Percentiles rank a stretch among this genome's conserved stretches.
These are phyloP conservation scores for Vitis hybrid DNA, from an alignment of 177 flowering plant genomes.

Conservation along the genomic window DNA sequence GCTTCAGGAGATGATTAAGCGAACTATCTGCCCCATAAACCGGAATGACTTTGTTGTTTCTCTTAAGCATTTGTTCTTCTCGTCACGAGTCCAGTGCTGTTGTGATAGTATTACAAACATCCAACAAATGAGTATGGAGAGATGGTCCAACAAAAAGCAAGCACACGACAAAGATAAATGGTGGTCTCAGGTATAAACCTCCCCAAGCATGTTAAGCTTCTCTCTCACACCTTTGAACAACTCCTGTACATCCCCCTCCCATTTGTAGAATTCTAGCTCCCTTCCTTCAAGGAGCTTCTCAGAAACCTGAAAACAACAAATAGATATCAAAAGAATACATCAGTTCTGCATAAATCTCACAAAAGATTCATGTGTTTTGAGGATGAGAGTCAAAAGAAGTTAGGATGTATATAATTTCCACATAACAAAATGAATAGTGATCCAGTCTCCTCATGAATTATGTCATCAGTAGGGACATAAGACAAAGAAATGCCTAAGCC, in stretches of 20 bases:
- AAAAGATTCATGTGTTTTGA: not conserved
- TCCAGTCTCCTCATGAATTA: too few species aligned
- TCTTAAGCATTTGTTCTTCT: conserved; percentile 77
- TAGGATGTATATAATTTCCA: too few species aligned
- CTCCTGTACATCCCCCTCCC: conserved; percentile 72
- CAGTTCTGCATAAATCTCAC: not conserved
- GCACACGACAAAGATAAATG: not conserved
- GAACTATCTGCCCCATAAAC: conserved; percentile 72
- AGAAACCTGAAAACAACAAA: conserved; percentile 49
- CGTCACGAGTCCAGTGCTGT: conserved; percentile 86
- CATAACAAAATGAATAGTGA: too few species aligned
- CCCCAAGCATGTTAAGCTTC: conserved; percentile 80
- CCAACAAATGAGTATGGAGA: not conserved
- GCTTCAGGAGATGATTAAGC: conserved; percentile 60
- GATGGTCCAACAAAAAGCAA: not conserved
- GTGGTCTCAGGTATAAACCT: conserved; percentile 39
- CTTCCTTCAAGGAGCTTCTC: conserved; percentile 61
- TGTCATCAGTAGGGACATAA: too few species aligned
- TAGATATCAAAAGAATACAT: not conserved
- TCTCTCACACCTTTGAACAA: conserved; percentile 63
- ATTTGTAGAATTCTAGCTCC: conserved; percentile 70
- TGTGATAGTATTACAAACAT: conserved; percentile 4
- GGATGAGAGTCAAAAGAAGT: not conserved
- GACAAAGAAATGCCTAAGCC: too few species aligned
- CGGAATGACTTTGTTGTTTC: conserved; percentile 76